Base-by-base conservation (phyloP, 169 alveolate species). In the Plasmodium malariae region DNA sequence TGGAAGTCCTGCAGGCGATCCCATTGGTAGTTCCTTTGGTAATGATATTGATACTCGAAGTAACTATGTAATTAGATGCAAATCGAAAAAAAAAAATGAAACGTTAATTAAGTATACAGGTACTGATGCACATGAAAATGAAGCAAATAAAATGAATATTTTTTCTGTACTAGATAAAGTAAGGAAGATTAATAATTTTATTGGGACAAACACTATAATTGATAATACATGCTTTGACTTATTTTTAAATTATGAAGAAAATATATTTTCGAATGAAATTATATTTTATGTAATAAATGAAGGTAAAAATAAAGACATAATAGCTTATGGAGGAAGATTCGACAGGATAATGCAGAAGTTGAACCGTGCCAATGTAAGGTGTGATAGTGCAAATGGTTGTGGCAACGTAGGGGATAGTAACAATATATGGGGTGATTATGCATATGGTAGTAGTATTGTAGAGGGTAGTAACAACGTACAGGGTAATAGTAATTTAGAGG, bases 191-290 rank as follows among this genome's bases (percentile, higher is more conserved):
- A 83, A 83, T 30, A 83, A 72, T 36, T 83, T 83, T 67, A 83
- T 83, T n/a, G 71, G 73, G 30, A 83, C 91, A 36, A 83, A 43
- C 49, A 49, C 73, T 0, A 30, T 83, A 19, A 83, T 83, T 17
- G 72, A 83, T 21, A 83, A 83, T 43, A 69, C 72, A 32, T 83
- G 65, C 30, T 83, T 83, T 51, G 91, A 83, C 49, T 37, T 83
- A 36, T 83, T 83, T 45, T 72, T 83, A 60, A 83, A 83, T 83
- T 83, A 83, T 37, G 91, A 83, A 34, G 91, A 83, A 83, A 55
- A 26, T 32, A 14, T 83, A 32, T 83, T 83, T 55, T 65, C 86
- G 9, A 83, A 83, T 54, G 91, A 83, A 68, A 69, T 83, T 17
- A 55, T 83, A 36, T 83, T 83, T 83, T 83, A 83, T 54, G 91